Evolutionary conservation across 2,329 filamentous ascomycete genomes (phyloP).

Genomic region (Microsporum audouinii): DNA sequence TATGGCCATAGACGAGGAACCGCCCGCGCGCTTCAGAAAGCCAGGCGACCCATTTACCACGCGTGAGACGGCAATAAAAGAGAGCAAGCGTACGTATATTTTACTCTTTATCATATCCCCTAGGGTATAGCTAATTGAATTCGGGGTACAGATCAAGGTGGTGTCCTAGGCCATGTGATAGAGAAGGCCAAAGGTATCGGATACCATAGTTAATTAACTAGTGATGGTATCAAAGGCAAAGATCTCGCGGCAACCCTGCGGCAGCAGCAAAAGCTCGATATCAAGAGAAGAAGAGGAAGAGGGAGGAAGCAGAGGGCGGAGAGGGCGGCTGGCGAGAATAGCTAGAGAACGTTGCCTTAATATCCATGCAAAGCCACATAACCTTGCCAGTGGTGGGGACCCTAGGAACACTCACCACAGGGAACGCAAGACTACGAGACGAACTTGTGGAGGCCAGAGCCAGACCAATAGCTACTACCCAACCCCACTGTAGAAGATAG

Average conservation of each 20-base stretch:
- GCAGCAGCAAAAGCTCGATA: background rate
- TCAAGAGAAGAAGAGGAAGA: background rate
- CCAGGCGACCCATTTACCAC: background rate
- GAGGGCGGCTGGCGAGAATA: background rate
- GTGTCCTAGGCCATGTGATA: background rate
- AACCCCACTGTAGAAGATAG: too few species aligned
- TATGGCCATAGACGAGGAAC: background rate
- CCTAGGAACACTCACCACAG: too few species aligned
- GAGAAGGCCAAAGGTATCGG: background rate
- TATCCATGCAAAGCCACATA: too few species aligned
- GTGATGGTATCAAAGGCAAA: background rate
- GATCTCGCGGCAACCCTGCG: background rate
- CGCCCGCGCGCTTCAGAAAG: background rate
- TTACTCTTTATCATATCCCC: background rate
- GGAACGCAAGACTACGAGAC: too few species aligned
- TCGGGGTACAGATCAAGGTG: constrained; percentile 1
- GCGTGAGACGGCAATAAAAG: background rate
- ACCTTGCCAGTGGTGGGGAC: too few species aligned
- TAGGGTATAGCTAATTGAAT: background rate
- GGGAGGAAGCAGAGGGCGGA: background rate
- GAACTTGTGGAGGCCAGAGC: too few species aligned
- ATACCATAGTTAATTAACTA: background rate
- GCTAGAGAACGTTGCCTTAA: too few species aligned
- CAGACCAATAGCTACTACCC: too few species aligned
- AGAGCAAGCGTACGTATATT: background rate